phyloP scores from a whole-genome alignment of 1,284 basidiomycete species.

The Moesziomyces sp. region DNA sequence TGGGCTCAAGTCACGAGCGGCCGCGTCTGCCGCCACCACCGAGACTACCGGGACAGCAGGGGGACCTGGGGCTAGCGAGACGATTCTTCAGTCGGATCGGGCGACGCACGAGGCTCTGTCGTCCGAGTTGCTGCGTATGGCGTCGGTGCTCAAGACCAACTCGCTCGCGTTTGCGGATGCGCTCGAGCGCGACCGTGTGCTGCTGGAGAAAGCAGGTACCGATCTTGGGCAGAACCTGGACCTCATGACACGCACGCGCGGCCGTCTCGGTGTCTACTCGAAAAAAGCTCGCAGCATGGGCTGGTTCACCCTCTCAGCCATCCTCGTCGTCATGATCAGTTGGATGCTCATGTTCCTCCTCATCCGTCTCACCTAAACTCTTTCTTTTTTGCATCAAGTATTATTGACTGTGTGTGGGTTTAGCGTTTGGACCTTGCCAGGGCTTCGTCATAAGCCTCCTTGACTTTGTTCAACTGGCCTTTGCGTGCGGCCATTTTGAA shows the following conservation, averaged over 20 bases:
- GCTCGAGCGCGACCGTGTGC: conserved; percentile 62
- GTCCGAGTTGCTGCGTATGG: conserved; percentile 65
- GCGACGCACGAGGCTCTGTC: conserved; percentile 62
- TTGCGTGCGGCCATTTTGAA: conserved; percentile 23
- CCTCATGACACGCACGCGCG: conserved; percentile 66
- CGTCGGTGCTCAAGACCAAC: conserved; percentile 60
- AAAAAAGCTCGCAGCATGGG: conserved; percentile 64
- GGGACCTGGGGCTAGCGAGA: conserved; percentile 10
- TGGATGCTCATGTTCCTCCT: conserved; percentile 66
- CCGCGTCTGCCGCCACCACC: background rate
- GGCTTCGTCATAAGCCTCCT: conserved; percentile 33
- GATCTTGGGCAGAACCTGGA: conserved; percentile 57
- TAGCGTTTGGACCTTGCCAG: background rate
- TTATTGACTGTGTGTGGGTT: background rate
- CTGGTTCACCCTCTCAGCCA: conserved; percentile 63
- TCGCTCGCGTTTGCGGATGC: conserved; percentile 61
- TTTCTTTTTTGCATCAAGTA: background rate
- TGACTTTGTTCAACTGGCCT: conserved; percentile 17
- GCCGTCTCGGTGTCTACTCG: conserved; percentile 60
- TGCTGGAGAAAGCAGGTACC: conserved; percentile 59
- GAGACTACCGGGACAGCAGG: background rate
- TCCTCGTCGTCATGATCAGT: conserved; percentile 57
- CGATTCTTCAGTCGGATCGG: conserved; percentile 55
- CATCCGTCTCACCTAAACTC: conserved; percentile 57
- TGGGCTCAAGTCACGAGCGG: background rate